These are phyloP conservation scores for Senecio squalidus DNA, from an alignment of 140 eudicot genomes.

Conservation along the genomic window DNA sequence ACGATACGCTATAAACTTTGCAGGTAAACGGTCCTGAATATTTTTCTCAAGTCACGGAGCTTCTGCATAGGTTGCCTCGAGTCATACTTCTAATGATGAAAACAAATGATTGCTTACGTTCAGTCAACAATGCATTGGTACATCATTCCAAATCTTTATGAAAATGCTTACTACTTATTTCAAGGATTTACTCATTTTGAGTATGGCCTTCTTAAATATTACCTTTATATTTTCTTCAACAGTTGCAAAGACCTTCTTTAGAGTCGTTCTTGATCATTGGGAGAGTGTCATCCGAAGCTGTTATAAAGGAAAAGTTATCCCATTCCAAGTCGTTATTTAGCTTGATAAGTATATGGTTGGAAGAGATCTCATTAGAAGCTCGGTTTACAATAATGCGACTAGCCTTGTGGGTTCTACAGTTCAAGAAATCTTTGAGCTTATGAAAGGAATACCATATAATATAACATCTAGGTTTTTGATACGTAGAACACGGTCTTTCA, in stretches of 20 bases:
- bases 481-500: neutral
- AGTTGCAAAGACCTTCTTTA: slow-evolving; percentile 72
- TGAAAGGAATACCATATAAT: slow-evolving; percentile 16
- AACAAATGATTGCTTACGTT: slow-evolving; percentile 88
- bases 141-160: slow-evolving; percentile 11
- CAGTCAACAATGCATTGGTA: slow-evolving; percentile 83
- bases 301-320: slow-evolving; percentile 44
- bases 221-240: slow-evolving; percentile 21
- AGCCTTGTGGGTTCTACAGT: slow-evolving; percentile 68
- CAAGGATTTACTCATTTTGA: neutral
- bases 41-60: slow-evolving; percentile 85
- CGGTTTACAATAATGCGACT: slow-evolving; percentile 63
- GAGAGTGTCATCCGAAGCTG: slow-evolving; percentile 84
- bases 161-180: neutral
- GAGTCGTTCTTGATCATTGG: slow-evolving; percentile 86
- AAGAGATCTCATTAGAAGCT: slow-evolving; percentile 55
- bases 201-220: slow-evolving; percentile 1
- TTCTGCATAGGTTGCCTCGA: slow-evolving; percentile 80
- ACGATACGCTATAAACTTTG: slow-evolving; percentile 2
- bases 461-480: neutral
- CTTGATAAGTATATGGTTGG: slow-evolving; percentile 52
- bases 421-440: slow-evolving; percentile 41
- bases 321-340: slow-evolving; percentile 50
- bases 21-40: slow-evolving; percentile 93
- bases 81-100: slow-evolving; percentile 89